Conservation (phyloP, 345 rosid species). For the Brassica juncea region DNA sequence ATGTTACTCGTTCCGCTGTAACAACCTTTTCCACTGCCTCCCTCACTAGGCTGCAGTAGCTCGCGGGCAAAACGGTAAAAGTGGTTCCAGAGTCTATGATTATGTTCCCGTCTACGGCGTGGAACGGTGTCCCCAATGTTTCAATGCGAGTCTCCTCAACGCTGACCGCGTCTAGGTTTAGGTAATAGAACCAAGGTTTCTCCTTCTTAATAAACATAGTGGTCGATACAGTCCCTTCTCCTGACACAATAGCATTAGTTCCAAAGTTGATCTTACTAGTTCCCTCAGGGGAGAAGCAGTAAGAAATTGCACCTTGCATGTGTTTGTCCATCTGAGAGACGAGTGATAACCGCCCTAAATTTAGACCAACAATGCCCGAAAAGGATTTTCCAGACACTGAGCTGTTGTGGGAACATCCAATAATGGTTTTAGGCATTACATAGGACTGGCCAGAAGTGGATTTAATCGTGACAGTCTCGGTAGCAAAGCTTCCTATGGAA, state of each 20-base stretch:
- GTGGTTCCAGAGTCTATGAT: slow-evolving; percentile 23
- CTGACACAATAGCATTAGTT: background rate
- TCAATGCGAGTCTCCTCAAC: background rate
- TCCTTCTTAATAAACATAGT: background rate
- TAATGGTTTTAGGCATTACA: background rate
- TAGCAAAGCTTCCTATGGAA: background rate
- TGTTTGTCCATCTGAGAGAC: slow-evolving; percentile 9
- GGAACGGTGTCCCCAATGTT: slow-evolving; percentile 14
- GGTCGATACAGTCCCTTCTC: background rate
- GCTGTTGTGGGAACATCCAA: slow-evolving; percentile 26
- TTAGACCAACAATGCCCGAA: slow-evolving; percentile 18
- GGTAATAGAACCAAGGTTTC: background rate
- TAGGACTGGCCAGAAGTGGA: slow-evolving; percentile 26
- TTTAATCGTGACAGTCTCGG: slow-evolving; percentile 9
- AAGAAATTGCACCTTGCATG: slow-evolving; percentile 2
- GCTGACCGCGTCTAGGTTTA: slow-evolving; percentile 24
- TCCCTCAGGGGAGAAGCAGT: slow-evolving; percentile 11
- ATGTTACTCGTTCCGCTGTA: background rate
- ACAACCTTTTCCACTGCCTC: background rate
- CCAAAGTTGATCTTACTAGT: slow-evolving; percentile 20
- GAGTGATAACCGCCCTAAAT: background rate
- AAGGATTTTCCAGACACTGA: background rate
- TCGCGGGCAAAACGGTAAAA: background rate
- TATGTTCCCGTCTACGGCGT: slow-evolving; percentile 9
- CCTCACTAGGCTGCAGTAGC: slow-evolving; percentile 10